Evolutionary conservation across 1,284 basidiomycete genomes (phyloP).

Genomic region (Apiotrichum montevideense): DNA sequence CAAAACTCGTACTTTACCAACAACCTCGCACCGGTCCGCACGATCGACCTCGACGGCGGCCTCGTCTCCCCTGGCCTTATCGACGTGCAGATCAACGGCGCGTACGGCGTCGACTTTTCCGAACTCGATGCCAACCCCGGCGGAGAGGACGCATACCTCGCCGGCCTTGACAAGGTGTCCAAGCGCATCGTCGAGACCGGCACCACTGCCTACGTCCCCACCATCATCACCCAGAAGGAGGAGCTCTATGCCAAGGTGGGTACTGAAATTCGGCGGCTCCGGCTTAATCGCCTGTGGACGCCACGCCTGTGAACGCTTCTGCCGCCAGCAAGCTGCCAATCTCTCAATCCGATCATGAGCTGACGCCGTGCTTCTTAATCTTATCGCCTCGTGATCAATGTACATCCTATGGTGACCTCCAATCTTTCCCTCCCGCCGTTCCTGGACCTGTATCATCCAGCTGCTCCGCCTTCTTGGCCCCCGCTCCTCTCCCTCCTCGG

Average conservation of each 20-base stretch:
- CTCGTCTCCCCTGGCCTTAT: conserved; percentile 75
- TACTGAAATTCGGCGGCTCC: conserved; percentile 8
- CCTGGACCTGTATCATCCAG: conserved; percentile 31
- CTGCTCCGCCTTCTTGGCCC: conserved; percentile 50
- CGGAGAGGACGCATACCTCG: conserved; percentile 59
- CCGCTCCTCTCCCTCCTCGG: conserved; percentile 36
- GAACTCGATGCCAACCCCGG: conserved; percentile 56
- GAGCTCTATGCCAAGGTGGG: conserved; percentile 51
- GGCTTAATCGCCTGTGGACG: not conserved
- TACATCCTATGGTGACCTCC: not conserved
- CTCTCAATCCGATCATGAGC: too few relatives aligned
- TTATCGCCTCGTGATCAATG: not conserved
- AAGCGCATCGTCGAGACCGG: conserved; percentile 76
- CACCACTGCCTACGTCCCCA: conserved; percentile 68
- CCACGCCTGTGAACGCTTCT: too few relatives aligned
- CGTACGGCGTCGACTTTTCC: conserved; percentile 83
- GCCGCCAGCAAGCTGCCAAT: too few relatives aligned
- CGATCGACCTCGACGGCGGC: conserved; percentile 51
- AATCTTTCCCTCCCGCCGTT: not conserved
- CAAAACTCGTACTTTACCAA: conserved; percentile 28
- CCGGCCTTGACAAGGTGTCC: conserved; percentile 65
- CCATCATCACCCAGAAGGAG: conserved; percentile 54
- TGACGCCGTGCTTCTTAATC: not conserved
- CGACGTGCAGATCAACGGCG: conserved; percentile 68
- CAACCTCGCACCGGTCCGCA: conserved; percentile 13